Conservation (phyloP, 192 early-diverging fungal genomes). For the Coemansia sp. region DNA sequence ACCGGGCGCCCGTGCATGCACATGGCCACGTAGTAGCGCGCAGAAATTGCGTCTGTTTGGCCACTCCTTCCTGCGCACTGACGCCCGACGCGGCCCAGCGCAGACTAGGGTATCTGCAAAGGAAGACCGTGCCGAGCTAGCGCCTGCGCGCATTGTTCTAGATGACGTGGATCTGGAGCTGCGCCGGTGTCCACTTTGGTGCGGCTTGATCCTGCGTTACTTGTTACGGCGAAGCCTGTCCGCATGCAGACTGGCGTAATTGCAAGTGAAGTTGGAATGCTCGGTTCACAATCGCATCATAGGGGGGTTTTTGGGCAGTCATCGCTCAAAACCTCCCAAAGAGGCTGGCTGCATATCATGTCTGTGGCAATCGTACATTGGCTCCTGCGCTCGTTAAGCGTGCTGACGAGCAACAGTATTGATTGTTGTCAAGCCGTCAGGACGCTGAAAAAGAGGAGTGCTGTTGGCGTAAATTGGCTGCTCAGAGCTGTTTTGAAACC, state of each 20-base stretch:
- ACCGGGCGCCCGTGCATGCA: neutral
- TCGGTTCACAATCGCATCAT: neutral
- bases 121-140: neutral
- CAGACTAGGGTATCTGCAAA: neutral
- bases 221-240: conserved; percentile 1
- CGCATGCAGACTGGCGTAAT: neutral
- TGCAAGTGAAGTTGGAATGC: neutral
- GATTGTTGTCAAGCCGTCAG: neutral
- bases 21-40: neutral
- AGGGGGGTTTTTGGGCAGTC: neutral
- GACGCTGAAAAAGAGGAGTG: no score
- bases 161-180: neutral
- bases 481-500: no score
- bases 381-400: neutral
- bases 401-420: neutral
- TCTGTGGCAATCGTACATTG: conserved; percentile 20
- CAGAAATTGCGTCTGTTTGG: neutral
- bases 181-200: neutral
- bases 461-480: no score
- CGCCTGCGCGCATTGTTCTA: neutral
- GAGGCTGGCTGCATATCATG: neutral
- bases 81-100: neutral
- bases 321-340: neutral
- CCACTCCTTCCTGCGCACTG: neutral
- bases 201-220: conserved; percentile 7